Percentiles rank a stretch among this genome's conserved stretches.
Evolutionary conservation across 2,329 filamentous ascomycete species (phyloP).

Genomic region (Westerdykella ornata): DNA sequence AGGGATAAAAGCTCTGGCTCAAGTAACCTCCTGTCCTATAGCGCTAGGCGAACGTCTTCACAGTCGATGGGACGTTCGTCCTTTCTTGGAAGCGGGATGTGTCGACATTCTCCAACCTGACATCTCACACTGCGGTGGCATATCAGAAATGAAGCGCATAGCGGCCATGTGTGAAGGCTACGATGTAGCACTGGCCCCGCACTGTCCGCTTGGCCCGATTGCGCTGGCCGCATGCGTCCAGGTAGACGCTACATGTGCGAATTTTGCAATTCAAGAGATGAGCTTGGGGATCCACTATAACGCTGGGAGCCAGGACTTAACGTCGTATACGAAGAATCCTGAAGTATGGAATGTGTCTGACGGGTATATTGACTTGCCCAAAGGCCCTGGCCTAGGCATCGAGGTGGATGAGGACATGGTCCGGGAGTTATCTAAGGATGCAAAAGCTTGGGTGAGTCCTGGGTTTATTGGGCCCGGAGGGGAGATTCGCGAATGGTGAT

Average conservation of each 20-base stretch:
- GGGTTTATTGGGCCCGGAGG: conserved; percentile 63
- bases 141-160: conserved; percentile 63
- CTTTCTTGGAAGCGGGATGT: conserved; percentile 60
- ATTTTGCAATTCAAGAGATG: conserved; percentile 74
- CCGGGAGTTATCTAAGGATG: conserved; percentile 52
- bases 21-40: conserved; percentile 56
- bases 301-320: conserved; percentile 36
- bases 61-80: conserved; percentile 66
- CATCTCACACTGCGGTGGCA: conserved; percentile 64
- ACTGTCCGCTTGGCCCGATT: conserved; percentile 67
- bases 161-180: conserved; percentile 67
- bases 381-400: conserved; percentile 59
- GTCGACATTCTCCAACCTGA: conserved; percentile 70
- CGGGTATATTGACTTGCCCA: conserved; percentile 57
- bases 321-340: conserved; percentile 59
- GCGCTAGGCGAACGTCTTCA: conserved; percentile 67
- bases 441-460: conserved; percentile 58
- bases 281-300: conserved; percentile 76
- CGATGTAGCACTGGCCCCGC: conserved; percentile 65
- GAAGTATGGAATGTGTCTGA: conserved; percentile 60
- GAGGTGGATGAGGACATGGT: conserved; percentile 63
- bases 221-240: conserved; percentile 66
- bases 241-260: conserved; percentile 51
- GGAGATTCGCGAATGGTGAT: conserved; percentile 60
- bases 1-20: conserved; percentile 55